Conservation (phyloP, 495 filamentous ascomycete genomes). For the Penicillium crystallinum region DNA sequence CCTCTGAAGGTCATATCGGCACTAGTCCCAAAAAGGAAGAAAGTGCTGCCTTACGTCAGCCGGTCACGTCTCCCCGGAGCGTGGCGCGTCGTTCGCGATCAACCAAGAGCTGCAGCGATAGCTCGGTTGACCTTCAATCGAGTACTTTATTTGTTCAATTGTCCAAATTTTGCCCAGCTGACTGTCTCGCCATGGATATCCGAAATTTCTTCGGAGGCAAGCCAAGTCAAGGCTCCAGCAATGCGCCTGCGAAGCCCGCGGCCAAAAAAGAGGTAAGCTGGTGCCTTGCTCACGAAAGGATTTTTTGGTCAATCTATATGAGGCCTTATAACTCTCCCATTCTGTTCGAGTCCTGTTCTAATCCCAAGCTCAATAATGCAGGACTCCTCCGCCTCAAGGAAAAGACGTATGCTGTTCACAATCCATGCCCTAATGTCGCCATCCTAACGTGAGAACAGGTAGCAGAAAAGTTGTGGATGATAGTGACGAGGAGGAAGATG, state of each 20-base stretch:
- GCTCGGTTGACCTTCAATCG: conserved; percentile 2
- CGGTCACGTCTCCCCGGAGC: conserved; percentile 29
- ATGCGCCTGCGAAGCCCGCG: conserved; percentile 27
- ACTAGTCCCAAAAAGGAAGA: not conserved
- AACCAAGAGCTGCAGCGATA: conserved; percentile 4
- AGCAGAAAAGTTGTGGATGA: conserved; percentile 70
- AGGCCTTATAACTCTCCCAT: not conserved
- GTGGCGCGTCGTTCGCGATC: conserved; percentile 25
- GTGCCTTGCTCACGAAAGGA: not conserved
- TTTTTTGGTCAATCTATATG: not conserved
- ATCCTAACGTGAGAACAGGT: conserved; percentile 36
- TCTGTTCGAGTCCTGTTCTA: not conserved
- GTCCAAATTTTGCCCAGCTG: not conserved
- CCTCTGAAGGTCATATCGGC: not conserved
- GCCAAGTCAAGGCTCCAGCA: conserved; percentile 28
- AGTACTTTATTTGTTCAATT: not conserved
- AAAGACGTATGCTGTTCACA: conserved; percentile 31
- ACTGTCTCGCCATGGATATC: conserved; percentile 62
- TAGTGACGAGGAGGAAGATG: conserved; percentile 64
- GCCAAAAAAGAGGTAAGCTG: conserved; percentile 38
- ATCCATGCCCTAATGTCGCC: not conserved
- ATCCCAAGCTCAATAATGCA: conserved; percentile 9
- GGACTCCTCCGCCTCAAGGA: conserved; percentile 32
- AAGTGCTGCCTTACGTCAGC: conserved; percentile 28
- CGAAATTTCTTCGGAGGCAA: conserved; percentile 70